These are phyloP conservation scores for Gynandropsis gynandra DNA, from an alignment of 345 rosid genomes.

Conservation along the genomic window DNA sequence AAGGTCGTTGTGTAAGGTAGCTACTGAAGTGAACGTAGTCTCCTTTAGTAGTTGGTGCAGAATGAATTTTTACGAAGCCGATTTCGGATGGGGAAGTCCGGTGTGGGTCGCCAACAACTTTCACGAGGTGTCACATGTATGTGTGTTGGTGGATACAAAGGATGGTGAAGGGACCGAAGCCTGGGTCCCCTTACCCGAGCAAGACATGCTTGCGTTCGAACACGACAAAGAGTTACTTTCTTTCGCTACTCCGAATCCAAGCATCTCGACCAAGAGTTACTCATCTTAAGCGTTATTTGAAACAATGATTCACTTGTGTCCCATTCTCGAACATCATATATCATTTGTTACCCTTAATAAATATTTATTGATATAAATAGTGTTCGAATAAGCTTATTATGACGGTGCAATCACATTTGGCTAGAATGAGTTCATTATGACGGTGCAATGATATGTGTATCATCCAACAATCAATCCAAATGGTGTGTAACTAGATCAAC, in stretches of 20 bases:
- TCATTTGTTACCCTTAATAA: too few relatives aligned
- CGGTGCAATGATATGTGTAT: too few relatives aligned
- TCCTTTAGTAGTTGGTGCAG: slow-evolving; percentile 5
- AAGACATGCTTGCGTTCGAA: slow-evolving; percentile 10
- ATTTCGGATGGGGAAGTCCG: slow-evolving; percentile 16
- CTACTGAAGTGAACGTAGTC: slow-evolving; percentile 1
- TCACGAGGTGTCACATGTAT: background rate
- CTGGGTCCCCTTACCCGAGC: slow-evolving; percentile 14
- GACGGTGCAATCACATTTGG: too few relatives aligned
- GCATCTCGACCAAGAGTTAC: background rate
- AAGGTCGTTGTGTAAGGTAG: background rate
- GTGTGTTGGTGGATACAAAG: slow-evolving; percentile 15
- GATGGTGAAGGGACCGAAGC: slow-evolving; percentile 16
- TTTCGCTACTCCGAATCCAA: slow-evolving; percentile 2
- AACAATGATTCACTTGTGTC: too few relatives aligned
- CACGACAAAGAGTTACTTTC: slow-evolving; percentile 12
- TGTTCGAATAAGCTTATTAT: too few relatives aligned
- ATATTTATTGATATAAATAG: too few relatives aligned
- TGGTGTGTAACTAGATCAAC: too few relatives aligned
- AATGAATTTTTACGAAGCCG: slow-evolving; percentile 2
- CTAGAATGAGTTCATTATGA: too few relatives aligned
- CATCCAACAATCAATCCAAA: too few relatives aligned
- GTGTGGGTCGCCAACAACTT: slow-evolving; percentile 10
- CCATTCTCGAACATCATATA: too few relatives aligned
- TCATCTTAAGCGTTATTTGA: slow-evolving; percentile 1